Evolutionary conservation across 2,329 filamentous ascomycete species (phyloP).

Genomic region (Sordariomycetes sp.): DNA sequence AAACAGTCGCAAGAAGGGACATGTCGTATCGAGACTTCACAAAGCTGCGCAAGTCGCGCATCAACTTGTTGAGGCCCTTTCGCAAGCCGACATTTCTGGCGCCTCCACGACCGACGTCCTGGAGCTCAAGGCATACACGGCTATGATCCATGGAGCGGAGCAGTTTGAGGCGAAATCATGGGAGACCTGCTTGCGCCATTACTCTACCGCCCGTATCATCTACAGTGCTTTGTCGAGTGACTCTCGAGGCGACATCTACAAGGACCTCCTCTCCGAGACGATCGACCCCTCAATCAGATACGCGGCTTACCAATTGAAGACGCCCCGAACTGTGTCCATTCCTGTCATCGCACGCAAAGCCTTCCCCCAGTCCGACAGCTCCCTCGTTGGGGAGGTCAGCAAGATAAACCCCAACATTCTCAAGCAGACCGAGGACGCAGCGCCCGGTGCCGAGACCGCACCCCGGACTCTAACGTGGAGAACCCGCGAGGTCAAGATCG

Average conservation of each 20-base stretch:
- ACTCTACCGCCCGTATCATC: constrained; percentile 69
- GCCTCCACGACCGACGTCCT: constrained; percentile 64
- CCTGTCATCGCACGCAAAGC: constrained; percentile 68
- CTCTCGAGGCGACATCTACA: constrained; percentile 63
- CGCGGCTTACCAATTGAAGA: constrained; percentile 83
- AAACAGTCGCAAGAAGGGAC: constrained; percentile 68
- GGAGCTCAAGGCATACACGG: constrained; percentile 78
- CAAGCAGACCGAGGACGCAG: constrained; percentile 31
- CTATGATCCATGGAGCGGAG: constrained; percentile 65
- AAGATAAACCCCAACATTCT: constrained; percentile 60
- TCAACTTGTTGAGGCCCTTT: constrained; percentile 56
- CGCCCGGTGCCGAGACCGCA: constrained; percentile 36
- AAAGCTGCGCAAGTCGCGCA: constrained; percentile 69
- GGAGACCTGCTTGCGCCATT: constrained; percentile 67
- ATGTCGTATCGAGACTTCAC: constrained; percentile 79
- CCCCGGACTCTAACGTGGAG: constrained; percentile 81
- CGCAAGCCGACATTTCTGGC: constrained; percentile 52
- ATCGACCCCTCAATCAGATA: constrained; percentile 92
- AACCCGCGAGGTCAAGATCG: constrained; percentile 73
- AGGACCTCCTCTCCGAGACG: constrained; percentile 75
- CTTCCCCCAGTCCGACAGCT: constrained; percentile 58
- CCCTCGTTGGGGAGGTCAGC: constrained; percentile 59
- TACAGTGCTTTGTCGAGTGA: constrained; percentile 66
- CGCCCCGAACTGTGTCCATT: constrained; percentile 77
- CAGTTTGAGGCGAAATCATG: constrained; percentile 84